These are phyloP conservation scores for Umbilicaria muhlenbergii DNA, from an alignment of 495 filamentous ascomycete genomes.

Conservation along the genomic window DNA sequence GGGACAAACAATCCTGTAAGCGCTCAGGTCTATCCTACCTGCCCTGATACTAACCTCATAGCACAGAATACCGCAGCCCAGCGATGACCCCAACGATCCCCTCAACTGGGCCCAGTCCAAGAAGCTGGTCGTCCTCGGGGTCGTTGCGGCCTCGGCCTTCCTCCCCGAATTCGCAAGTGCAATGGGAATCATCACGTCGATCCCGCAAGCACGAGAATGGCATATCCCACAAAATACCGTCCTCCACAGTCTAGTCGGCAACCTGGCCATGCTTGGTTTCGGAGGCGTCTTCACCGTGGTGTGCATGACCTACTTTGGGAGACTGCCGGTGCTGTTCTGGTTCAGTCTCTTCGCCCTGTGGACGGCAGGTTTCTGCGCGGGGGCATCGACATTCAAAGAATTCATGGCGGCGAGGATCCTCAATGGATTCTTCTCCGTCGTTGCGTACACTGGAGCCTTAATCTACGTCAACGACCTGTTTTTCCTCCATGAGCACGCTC, in stretches of 20 bases:
- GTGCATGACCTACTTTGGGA: conserved; percentile 39
- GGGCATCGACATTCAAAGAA: conserved; percentile 29
- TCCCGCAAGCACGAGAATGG: conserved; percentile 37
- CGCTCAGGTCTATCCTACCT: too few relatives aligned
- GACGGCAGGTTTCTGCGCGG: conserved; percentile 37
- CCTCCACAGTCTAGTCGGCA: conserved; percentile 38
- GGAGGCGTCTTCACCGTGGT: conserved; percentile 38
- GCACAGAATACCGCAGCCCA: conserved; percentile 37
- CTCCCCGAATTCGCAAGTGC: conserved; percentile 41
- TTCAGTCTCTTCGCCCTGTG: conserved; percentile 30
- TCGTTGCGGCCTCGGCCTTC: conserved; percentile 37
- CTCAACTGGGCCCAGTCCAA: conserved; percentile 39
- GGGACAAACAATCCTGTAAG: conserved; percentile 1
- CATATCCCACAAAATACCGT: conserved; percentile 31
- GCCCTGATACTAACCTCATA: conserved; percentile 23
- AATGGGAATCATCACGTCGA: conserved; percentile 35
- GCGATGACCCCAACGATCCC: conserved; percentile 37
- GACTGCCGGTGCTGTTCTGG: conserved; percentile 43
- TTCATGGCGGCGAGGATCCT: conserved; percentile 42
- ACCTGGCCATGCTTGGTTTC: conserved; percentile 40
- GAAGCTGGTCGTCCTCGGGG: conserved; percentile 37
- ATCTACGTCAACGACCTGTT: conserved; percentile 16
- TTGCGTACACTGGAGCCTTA: conserved; percentile 24
- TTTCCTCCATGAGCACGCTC: conserved; percentile 14
- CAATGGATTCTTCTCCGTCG: conserved; percentile 44